Percentiles rank a stretch among this genome's conserved stretches.
These are phyloP conservation scores for Rhizopogon salebrosus DNA, from an alignment of 768 basidiomycete genomes.

Conservation along the genomic window DNA sequence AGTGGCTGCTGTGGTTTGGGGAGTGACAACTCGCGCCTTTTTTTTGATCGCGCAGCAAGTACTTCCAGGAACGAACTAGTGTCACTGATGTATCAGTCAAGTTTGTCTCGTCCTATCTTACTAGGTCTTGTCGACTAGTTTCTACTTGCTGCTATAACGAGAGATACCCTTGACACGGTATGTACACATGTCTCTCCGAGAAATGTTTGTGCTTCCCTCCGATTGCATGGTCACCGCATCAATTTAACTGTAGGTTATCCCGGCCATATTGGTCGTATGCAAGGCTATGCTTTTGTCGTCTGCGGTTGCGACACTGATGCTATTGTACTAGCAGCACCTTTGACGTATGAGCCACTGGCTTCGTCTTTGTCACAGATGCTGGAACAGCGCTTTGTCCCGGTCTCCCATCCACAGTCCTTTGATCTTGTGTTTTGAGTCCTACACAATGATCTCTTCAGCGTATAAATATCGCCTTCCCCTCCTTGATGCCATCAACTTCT, in stretches of 20 bases:
- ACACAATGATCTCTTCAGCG: not conserved
- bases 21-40: not conserved
- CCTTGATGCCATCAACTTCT: slow-evolving; percentile 4
- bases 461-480: not conserved
- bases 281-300: not conserved
- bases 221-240: not conserved
- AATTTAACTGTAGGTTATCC: too few species aligned
- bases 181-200: not conserved
- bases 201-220: not conserved
- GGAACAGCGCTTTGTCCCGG: not conserved
- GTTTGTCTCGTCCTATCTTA: too few species aligned
- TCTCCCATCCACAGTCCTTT: not conserved
- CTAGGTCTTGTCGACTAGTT: not conserved
- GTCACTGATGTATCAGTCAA: too few species aligned
- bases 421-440: not conserved
- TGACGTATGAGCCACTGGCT: not conserved
- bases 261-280: too few species aligned
- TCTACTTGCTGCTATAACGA: too few species aligned
- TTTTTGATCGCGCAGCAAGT: not conserved
- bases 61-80: too few species aligned
- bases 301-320: not conserved
- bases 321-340: too few species aligned
- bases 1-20: not conserved
- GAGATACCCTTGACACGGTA: not conserved
- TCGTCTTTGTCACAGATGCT: not conserved